Conservation (phyloP, 1,284 basidiomycete species). For the Inonotus hispidus region DNA sequence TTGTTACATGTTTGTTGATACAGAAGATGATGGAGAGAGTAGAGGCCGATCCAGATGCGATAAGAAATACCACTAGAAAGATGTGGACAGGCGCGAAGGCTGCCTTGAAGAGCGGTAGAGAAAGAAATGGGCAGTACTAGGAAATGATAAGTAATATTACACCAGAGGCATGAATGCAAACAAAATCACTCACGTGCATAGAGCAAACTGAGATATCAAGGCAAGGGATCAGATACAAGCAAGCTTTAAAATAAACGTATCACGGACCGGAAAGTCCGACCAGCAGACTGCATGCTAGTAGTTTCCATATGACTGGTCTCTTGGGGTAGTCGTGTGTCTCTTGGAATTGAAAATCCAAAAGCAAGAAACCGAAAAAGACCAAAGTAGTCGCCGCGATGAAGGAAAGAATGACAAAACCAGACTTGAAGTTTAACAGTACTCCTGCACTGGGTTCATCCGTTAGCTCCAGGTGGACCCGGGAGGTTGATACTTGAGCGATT, state of each 20-base stretch:
- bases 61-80: constrained; percentile 6
- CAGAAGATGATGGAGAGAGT: background rate
- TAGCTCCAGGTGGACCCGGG: background rate
- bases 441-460: background rate
- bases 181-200: constrained; percentile 14
- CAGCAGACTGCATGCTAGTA: constrained; percentile 5
- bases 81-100: constrained; percentile 7
- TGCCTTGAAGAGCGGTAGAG: constrained; percentile 4
- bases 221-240: background rate
- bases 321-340: background rate
- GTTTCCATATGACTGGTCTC: background rate
- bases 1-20: background rate
- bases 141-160: background rate
- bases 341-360: background rate
- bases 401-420: constrained; percentile 15
- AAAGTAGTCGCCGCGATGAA: constrained; percentile 5
- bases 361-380: constrained; percentile 1
- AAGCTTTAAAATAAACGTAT: background rate
- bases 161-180: background rate
- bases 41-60: constrained; percentile 11
- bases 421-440: constrained; percentile 4
- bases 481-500: background rate
- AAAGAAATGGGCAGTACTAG: constrained; percentile 8
- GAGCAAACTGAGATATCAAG: background rate
- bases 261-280: constrained; percentile 17